Percentiles rank a stretch among this genome's conserved stretches.
phyloP scores from a whole-genome alignment of 2,329 filamentous ascomycete genomes.

The Neonectria sp. region DNA sequence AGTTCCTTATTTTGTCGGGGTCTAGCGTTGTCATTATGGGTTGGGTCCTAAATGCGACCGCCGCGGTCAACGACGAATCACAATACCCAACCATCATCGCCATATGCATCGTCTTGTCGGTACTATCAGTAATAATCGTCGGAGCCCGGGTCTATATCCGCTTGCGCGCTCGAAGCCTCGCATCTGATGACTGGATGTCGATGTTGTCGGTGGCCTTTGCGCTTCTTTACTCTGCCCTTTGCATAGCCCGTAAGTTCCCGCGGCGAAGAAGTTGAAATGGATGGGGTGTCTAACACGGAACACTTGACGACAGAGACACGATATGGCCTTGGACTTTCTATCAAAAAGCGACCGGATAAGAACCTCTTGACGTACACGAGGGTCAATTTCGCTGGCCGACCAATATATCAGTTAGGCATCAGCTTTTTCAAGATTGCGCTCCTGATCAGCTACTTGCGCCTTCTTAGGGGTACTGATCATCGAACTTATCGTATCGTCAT shows the following conservation, averaged over 20 bases:
- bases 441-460: constrained; percentile 66
- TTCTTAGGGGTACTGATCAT: constrained; percentile 65
- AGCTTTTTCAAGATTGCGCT: constrained; percentile 71
- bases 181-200: constrained; percentile 63
- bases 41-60: constrained; percentile 66
- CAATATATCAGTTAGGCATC: constrained; percentile 69
- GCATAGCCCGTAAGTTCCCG: constrained; percentile 61
- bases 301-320: constrained; percentile 59
- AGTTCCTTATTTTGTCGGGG: neutral
- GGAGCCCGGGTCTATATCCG: constrained; percentile 60
- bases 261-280: too few species aligned
- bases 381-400: constrained; percentile 67
- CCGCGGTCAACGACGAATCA: constrained; percentile 62
- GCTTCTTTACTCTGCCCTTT: constrained; percentile 64
- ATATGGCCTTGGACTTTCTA: constrained; percentile 66
- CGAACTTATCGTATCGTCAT: constrained; percentile 60
- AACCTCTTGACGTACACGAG: constrained; percentile 62
- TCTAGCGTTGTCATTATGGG: constrained; percentile 53
- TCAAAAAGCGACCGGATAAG: constrained; percentile 59
- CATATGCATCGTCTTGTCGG: constrained; percentile 62
- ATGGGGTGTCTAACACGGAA: neutral
- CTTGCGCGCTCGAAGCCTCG: constrained; percentile 59
- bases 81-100: constrained; percentile 64
- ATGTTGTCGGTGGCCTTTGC: constrained; percentile 61
- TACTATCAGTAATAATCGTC: constrained; percentile 60